Evolutionary conservation across 129 eudicot genomes (phyloP).

Genomic region (Saussurea involucrata): DNA sequence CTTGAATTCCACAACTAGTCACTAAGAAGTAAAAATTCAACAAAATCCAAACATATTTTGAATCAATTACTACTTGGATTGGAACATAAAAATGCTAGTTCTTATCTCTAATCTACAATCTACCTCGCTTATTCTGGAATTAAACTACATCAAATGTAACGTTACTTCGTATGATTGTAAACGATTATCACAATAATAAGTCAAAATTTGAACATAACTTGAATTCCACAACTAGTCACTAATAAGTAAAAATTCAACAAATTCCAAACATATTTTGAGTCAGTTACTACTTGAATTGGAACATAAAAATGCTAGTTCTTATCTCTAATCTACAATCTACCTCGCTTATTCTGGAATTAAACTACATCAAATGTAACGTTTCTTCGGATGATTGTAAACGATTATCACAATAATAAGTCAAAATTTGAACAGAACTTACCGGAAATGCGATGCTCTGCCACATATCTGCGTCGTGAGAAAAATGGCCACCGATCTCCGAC

Average conservation of each 20-base stretch:
- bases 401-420: not conserved
- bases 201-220: not conserved
- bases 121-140: not conserved
- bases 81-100: too few relatives aligned
- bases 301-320: not conserved
- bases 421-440: not conserved
- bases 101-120: not conserved
- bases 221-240: constrained; percentile 16
- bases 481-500: not conserved
- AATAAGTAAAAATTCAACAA: not conserved
- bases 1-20: too few relatives aligned
- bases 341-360: not conserved
- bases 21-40: too few relatives aligned
- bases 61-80: too few relatives aligned
- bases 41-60: too few relatives aligned
- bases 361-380: not conserved
- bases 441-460: constrained; percentile 24
- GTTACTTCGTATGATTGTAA: not conserved
- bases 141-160: not conserved
- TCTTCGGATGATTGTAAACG: not conserved
- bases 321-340: not conserved
- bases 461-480: constrained; percentile 10
- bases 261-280: not conserved
- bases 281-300: not conserved
- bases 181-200: not conserved